phyloP scores from a whole-genome alignment of 345 rosid species.

The sweet orange (Citrus sinensis) region DNA sequence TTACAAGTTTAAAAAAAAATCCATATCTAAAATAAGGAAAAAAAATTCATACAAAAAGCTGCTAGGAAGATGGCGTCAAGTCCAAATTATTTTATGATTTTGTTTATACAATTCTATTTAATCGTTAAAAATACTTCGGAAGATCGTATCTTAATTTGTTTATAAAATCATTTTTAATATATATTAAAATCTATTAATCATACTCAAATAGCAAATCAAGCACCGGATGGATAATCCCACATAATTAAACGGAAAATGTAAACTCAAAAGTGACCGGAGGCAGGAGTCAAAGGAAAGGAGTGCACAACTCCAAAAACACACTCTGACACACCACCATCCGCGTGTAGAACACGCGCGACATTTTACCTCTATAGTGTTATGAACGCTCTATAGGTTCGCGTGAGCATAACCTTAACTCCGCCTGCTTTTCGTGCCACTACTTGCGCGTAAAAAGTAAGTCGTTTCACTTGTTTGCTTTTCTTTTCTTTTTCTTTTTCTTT shows the following conservation, averaged over 20 bases:
- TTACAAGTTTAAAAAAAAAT: too few relatives aligned
- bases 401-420: not conserved
- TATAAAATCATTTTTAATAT: too few relatives aligned
- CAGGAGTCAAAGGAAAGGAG: too few relatives aligned
- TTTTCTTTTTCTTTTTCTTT: not conserved
- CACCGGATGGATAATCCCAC: not conserved
- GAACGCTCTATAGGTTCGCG: not conserved
- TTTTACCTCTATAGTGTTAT: not conserved
- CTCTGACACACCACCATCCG: not conserved
- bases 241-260: too few relatives aligned
- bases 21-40: too few relatives aligned
- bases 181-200: not conserved
- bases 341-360: not conserved
- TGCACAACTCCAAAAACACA: not conserved
- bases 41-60: too few relatives aligned
- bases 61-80: too few relatives aligned
- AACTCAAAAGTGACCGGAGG: not conserved
- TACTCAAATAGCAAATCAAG: not conserved
- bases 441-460: not conserved
- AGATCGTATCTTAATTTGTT: too few relatives aligned
- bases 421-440: slow-evolving; percentile 9
- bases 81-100: too few relatives aligned
- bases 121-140: too few relatives aligned
- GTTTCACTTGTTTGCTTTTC: too few relatives aligned
- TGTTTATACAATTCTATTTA: too few relatives aligned